Percentiles rank a stretch among this genome's conserved stretches.
phyloP scores from a whole-genome alignment of 169 alveolate genomes.

The Cryptosporidium xiaoi region DNA sequence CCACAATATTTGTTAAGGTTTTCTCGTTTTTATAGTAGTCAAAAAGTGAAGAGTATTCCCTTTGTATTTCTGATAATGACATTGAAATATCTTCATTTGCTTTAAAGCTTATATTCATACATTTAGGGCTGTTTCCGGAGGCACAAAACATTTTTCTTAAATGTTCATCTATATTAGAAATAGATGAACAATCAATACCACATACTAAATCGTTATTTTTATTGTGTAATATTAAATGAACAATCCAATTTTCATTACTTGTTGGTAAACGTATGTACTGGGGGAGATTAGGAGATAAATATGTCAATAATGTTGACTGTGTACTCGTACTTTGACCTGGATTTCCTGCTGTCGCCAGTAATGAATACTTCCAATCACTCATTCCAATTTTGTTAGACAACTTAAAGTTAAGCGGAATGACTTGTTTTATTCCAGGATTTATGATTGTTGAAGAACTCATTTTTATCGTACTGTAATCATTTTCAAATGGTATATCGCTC shows the following conservation, averaged over 20 bases:
- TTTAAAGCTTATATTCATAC: neutral
- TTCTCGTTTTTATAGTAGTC: constrained; percentile 1
- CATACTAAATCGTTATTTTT: constrained; percentile 37
- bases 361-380: constrained; percentile 36
- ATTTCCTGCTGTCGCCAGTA: constrained; percentile 12
- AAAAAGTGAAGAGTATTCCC: constrained; percentile 14
- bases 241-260: constrained; percentile 20
- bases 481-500: constrained; percentile 33
- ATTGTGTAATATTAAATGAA: constrained; percentile 44
- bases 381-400: constrained; percentile 8
- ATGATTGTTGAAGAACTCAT: neutral
- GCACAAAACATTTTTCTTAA: constrained; percentile 40
- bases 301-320: constrained; percentile 20
- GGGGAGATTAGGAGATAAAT: constrained; percentile 59
- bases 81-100: neutral
- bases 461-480: constrained; percentile 17
- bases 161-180: constrained; percentile 5
- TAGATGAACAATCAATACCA: constrained; percentile 35
- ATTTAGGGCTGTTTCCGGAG: neutral
- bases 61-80: neutral
- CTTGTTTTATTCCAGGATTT: constrained; percentile 11
- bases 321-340: neutral
- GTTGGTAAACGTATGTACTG: constrained; percentile 50
- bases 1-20: constrained; percentile 1
- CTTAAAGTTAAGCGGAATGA: constrained; percentile 32